These are phyloP conservation scores for Malus sylvestris DNA, from an alignment of 306 rosid genomes.

Conservation along the genomic window DNA sequence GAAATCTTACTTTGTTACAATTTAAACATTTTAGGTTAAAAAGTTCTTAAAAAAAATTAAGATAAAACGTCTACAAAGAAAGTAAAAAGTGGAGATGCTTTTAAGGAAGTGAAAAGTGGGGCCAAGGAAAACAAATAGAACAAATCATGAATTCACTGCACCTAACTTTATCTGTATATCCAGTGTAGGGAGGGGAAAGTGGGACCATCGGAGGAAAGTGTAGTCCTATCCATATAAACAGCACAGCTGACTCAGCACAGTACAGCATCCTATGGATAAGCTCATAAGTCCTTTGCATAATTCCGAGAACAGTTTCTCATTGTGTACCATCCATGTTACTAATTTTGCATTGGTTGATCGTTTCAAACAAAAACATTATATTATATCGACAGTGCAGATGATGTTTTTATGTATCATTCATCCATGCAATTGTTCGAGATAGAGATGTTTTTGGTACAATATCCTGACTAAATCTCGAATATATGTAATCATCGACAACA, in stretches of 20 bases:
- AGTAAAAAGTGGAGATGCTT: too few relatives aligned
- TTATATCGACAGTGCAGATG: not conserved
- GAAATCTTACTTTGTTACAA: too few relatives aligned
- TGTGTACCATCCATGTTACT: not conserved
- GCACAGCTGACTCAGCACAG: slow-evolving; percentile 38
- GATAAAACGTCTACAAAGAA: too few relatives aligned
- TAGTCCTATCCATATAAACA: slow-evolving; percentile 34
- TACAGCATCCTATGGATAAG: slow-evolving; percentile 6
- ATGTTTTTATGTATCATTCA: not conserved
- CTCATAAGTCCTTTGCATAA: slow-evolving; percentile 6
- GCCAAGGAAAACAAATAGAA: not conserved
- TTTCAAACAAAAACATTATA: not conserved
- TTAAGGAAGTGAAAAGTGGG: too few relatives aligned
- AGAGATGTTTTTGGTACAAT: too few relatives aligned
- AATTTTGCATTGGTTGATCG: not conserved
- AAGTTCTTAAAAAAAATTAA: too few relatives aligned
- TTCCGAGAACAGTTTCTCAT: not conserved
- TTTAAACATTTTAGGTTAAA: too few relatives aligned
- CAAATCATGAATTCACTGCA: not conserved
- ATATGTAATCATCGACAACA: too few relatives aligned
- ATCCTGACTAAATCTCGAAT: not conserved
- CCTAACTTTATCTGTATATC: slow-evolving; percentile 31
- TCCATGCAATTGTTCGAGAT: too few relatives aligned
- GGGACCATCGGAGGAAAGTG: not conserved
- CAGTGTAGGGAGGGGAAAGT: not conserved